These are phyloP conservation scores for Polygonum aviculare DNA, from an alignment of 148 eudicot species.

Conservation along the genomic window DNA sequence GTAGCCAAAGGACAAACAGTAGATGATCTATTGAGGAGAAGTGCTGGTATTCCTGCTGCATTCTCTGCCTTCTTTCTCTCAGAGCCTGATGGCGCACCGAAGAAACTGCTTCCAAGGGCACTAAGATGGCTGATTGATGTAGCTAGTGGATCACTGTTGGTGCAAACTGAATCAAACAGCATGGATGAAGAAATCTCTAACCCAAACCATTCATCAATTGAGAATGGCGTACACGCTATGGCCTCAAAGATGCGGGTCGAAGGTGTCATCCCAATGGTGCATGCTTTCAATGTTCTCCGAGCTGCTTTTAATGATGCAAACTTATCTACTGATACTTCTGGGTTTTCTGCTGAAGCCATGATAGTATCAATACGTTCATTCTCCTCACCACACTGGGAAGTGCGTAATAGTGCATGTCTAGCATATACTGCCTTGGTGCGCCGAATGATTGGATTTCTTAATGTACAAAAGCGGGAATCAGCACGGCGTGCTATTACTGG, in stretches of 20 bases:
- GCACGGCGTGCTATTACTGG: constrained; percentile 81
- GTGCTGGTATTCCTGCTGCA: constrained; percentile 99
- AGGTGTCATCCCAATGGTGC: constrained; percentile 95
- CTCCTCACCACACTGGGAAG: constrained; percentile 94
- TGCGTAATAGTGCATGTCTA: constrained; percentile 90
- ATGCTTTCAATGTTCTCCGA: constrained; percentile 88
- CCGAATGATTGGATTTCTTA: constrained; percentile 94
- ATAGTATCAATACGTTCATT: constrained; percentile 72
- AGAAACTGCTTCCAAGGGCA: constrained; percentile 85
- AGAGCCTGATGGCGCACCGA: constrained; percentile 96
- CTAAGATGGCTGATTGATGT: constrained; percentile 75
- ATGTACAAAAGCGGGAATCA: constrained; percentile 84
- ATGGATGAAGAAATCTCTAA: constrained; percentile 19
- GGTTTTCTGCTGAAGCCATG: constrained; percentile 92
- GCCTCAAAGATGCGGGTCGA: constrained; percentile 78
- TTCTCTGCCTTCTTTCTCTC: constrained; percentile 90
- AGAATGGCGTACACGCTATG: constrained; percentile 20
- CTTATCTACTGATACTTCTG: constrained; percentile 89
- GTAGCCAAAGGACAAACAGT: constrained; percentile 91
- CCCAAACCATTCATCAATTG: constrained; percentile 17
- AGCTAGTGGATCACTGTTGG: constrained; percentile 50
- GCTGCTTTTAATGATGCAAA: constrained; percentile 94
- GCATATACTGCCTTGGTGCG: constrained; percentile 95
- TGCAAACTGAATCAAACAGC: constrained; percentile 24
- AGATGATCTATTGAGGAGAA: constrained; percentile 91